phyloP scores from a whole-genome alignment of 306 rosid genomes.

The Pyrus pyrifolia region DNA sequence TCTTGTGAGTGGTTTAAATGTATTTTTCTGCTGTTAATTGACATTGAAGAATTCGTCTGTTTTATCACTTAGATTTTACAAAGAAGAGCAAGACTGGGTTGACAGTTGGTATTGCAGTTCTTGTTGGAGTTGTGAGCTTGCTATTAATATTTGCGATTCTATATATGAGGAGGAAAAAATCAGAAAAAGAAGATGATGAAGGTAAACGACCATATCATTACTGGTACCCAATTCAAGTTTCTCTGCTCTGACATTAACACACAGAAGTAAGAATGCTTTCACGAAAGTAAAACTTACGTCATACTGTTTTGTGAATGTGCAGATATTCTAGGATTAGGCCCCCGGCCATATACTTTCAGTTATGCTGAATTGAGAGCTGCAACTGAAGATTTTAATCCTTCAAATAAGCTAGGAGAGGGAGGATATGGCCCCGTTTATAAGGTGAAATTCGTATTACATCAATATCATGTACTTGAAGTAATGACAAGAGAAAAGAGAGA shows the following conservation, averaged over 20 bases:
- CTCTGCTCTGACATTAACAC: neutral
- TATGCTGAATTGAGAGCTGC: slow-evolving; percentile 20
- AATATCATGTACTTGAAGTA: neutral
- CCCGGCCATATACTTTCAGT: slow-evolving; percentile 16
- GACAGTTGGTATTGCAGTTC: slow-evolving; percentile 9
- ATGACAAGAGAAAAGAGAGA: neutral
- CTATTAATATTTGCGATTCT: neutral
- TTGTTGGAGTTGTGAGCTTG: neutral
- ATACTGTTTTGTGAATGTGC: neutral
- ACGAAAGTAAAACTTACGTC: neutral
- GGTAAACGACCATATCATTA: neutral
- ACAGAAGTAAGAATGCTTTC: neutral
- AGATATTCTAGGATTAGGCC: slow-evolving; percentile 15
- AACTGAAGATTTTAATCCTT: slow-evolving; percentile 17
- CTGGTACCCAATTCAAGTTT: neutral
- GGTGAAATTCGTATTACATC: neutral
- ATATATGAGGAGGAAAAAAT: slow-evolving; percentile 2
- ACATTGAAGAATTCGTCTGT: too few species aligned
- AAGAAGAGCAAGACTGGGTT: slow-evolving; percentile 1
- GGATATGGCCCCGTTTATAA: slow-evolving; percentile 27
- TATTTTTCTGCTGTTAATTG: too few species aligned
- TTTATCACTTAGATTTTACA: too few species aligned
- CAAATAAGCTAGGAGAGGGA: slow-evolving; percentile 30
- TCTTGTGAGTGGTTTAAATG: too few species aligned
- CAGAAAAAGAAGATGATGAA: neutral